Base-by-base conservation (phyloP, 2,329 filamentous ascomycete species). In the Aureobasidium sp. region DNA sequence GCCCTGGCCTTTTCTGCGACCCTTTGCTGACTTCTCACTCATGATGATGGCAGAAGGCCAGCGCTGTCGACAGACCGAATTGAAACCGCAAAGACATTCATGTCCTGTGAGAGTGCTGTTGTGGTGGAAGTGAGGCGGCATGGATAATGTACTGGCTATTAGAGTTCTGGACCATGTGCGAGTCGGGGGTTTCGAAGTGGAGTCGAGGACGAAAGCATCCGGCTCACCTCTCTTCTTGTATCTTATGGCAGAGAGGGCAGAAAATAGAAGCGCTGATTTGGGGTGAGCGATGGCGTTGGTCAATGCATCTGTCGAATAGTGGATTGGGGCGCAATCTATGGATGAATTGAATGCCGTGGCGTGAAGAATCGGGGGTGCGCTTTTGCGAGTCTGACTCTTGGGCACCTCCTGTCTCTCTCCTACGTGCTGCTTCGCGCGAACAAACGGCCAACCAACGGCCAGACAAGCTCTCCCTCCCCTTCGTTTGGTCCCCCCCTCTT, bases 381-480 rank as follows among this genome's bases (percentile, higher is more conserved):
- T 37, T 52, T n/a, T 32, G 53, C 39, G 1, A 36, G 53, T 34
- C 53, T 57, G 53, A 57, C 41, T 46, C 39, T 39, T 57, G 39
- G 39, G 39, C 58, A 61, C 58, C 58, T 61, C 58, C 58, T 51
- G 46, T 52, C 48, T 61, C 46, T 36, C 44, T 61, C 37, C 44
- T 39, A 51, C 34, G 32, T 41, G 26, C 58, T 61, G 58, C 58
- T 61, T 55, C 29, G 58, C 46, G 46, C 44, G 44, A 50, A 9
- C 57, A 60, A 51, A 53, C 58, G 47, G 58, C 59, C 50, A 60
- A 50, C 59, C 41, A 60, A 60, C 57, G 53, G 53, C 53, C 53
- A 47, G 20, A 37, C 44, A 51, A 51, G 37, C 55, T 12, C 44
- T 39, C 55, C 42, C 32, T 39, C 32, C 42, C 58, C 39, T 61